These are phyloP conservation scores for Roridomyces roridus DNA, from an alignment of 768 basidiomycete genomes.

Conservation along the genomic window DNA sequence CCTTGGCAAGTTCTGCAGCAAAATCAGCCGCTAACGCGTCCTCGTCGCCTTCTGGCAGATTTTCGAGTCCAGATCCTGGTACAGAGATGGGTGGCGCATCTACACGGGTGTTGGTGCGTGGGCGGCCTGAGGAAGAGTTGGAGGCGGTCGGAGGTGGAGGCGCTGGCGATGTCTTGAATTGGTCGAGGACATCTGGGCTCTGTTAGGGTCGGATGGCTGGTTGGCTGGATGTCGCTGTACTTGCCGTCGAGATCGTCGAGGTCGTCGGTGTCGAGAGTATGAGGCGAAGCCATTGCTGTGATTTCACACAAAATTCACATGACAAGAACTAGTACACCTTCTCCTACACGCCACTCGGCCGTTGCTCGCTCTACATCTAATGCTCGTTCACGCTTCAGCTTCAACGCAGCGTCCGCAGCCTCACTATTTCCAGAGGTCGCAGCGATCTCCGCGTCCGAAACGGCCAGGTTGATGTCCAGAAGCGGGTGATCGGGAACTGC, in stretches of 20 bases:
- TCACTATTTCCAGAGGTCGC: constrained; percentile 20
- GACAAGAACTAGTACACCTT: constrained; percentile 53
- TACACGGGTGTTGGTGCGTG: constrained; percentile 56
- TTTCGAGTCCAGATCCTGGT: constrained; percentile 28
- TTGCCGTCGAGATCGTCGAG: constrained; percentile 72
- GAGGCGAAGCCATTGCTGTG: constrained; percentile 5
- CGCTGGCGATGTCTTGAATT: constrained; percentile 44
- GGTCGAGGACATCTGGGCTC: constrained; percentile 50
- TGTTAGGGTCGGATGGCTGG: constrained; percentile 1
- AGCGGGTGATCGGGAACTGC: constrained; percentile 51
- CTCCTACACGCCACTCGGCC: constrained; percentile 73
- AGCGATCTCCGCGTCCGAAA: constrained; percentile 61
- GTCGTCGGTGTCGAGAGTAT: constrained; percentile 49
- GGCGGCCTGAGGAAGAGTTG: constrained; percentile 37
- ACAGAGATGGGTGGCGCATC: constrained; percentile 48
- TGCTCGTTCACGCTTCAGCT: constrained; percentile 61
- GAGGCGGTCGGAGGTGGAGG: constrained; percentile 40
- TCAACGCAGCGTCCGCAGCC: constrained; percentile 34
- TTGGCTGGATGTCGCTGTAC: background rate
- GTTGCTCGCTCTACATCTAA: constrained; percentile 67
- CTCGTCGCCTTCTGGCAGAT: constrained; percentile 42
- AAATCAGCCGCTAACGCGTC: constrained; percentile 47
- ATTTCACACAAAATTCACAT: constrained; percentile 31
- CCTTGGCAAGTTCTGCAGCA: constrained; percentile 51
- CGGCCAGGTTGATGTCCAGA: constrained; percentile 64